Percentiles rank a stretch among this genome's conserved stretches.
phyloP scores from a whole-genome alignment of 2,329 filamentous ascomycete species.

The Rhynchosporium agropyri region DNA sequence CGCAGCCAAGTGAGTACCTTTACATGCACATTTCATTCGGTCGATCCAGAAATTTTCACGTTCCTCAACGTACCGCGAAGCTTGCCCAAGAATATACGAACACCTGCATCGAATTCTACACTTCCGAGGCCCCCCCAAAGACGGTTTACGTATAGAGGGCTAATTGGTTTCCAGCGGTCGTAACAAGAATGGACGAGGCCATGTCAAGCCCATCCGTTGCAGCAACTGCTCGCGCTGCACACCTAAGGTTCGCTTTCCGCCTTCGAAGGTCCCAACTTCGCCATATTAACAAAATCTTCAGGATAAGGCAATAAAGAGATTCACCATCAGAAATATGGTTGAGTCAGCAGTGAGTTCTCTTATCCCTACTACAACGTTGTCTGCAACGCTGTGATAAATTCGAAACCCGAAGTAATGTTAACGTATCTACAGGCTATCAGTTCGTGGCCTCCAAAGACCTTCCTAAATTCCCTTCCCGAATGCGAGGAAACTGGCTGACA shows the following conservation, averaged over 20 bases:
- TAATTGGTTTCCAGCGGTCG: conserved; percentile 68
- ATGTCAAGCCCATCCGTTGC: conserved; percentile 98
- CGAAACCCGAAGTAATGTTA: too few relatives aligned
- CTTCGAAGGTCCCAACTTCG: background rate
- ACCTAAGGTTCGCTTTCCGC: conserved; percentile 59
- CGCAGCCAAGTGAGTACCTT: conserved; percentile 61
- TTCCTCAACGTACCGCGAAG: background rate
- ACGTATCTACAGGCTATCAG: conserved; percentile 65
- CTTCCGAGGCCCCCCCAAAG: background rate
- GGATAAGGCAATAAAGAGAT: conserved; percentile 99
- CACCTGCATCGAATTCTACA: background rate
- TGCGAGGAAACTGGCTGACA: conserved; percentile 17
- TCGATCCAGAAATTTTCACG: background rate
- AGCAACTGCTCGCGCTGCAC: conserved; percentile 76
- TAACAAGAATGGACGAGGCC: conserved; percentile 99
- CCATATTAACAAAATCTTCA: background rate
- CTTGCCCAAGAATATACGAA: background rate
- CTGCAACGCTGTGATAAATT: too few relatives aligned
- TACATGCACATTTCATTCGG: background rate
- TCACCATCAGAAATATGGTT: conserved; percentile 99
- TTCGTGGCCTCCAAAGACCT: conserved; percentile 57
- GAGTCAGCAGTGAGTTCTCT: conserved; percentile 73
- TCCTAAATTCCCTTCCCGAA: background rate
- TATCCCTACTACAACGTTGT: too few relatives aligned
- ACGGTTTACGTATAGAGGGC: background rate